phyloP scores from a whole-genome alignment of 2,329 filamentous ascomycete genomes.

The Aspergillus clavatus region DNA sequence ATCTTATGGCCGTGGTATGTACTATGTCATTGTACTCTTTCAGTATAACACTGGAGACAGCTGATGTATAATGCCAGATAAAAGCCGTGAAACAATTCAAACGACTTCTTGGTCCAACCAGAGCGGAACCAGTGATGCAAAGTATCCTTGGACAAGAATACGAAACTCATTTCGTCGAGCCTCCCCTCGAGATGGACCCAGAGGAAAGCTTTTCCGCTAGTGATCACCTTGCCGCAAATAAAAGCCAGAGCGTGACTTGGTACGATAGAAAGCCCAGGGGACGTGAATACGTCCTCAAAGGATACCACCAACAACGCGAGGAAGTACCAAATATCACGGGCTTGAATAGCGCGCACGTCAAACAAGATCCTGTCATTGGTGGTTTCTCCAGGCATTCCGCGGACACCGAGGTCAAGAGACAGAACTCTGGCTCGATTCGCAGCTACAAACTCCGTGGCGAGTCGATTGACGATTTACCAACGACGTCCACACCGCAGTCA shows the following conservation, averaged over 20 bases:
- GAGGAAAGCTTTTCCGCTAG: conserved; percentile 29
- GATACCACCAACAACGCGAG: conserved; percentile 41
- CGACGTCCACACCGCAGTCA: conserved; percentile 23
- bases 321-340: conserved; percentile 11
- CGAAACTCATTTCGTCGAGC: conserved; percentile 52
- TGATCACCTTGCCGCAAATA: conserved; percentile 11
- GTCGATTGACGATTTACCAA: conserved; percentile 13
- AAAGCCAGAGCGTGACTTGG: conserved; percentile 38
- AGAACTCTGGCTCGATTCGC: conserved; percentile 24
- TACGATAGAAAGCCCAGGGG: conserved; percentile 49
- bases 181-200: conserved; percentile 50
- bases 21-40: conserved; percentile 2
- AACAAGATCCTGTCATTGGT: conserved; percentile 9
- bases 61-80: conserved; percentile 51
- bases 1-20: conserved; percentile 73
- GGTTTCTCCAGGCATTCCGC: conserved; percentile 15
- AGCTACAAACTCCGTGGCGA: conserved; percentile 17
- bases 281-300: conserved; percentile 49
- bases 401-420: conserved; percentile 18
- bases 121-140: conserved; percentile 48
- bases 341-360: conserved; percentile 13
- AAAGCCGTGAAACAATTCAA: conserved; percentile 92
- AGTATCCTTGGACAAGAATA: conserved; percentile 56
- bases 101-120: conserved; percentile 57
- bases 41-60: neutral